A percentile compares a stretch with the other conserved stretches of the same genome.
Evolutionary conservation across 495 filamentous ascomycete genomes (phyloP).

Genomic region (Cairneyella variabilis): DNA sequence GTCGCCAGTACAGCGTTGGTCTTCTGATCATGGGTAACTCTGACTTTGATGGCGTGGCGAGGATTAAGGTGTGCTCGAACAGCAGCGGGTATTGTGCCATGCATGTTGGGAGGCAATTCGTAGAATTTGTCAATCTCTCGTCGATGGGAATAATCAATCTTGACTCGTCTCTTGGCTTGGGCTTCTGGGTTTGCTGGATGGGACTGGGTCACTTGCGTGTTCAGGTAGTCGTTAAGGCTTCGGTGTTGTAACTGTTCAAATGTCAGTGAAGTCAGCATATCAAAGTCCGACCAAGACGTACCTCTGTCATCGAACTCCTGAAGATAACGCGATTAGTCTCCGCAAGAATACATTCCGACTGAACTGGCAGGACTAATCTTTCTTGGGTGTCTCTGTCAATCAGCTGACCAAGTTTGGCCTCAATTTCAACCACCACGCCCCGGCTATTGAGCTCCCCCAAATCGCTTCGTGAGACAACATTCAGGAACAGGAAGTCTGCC

Average conservation of each 20-base stretch:
- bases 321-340: slow-evolving; percentile 53
- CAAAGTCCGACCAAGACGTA: slow-evolving; percentile 42
- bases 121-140: slow-evolving; percentile 78
- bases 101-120: slow-evolving; percentile 50
- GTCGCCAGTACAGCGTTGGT: slow-evolving; percentile 69
- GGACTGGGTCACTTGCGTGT: slow-evolving; percentile 56
- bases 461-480: slow-evolving; percentile 58
- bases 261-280: slow-evolving; percentile 1
- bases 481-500: slow-evolving; percentile 68
- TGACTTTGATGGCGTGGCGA: slow-evolving; percentile 62
- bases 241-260: slow-evolving; percentile 65
- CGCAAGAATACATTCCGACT: slow-evolving; percentile 62
- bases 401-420: slow-evolving; percentile 83
- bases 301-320: slow-evolving; percentile 80
- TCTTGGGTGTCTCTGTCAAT: slow-evolving; percentile 65
- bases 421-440: slow-evolving; percentile 81
- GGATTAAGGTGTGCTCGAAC: slow-evolving; percentile 49
- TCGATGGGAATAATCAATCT: slow-evolving; percentile 75
- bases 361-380: slow-evolving; percentile 60
- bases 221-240: slow-evolving; percentile 74
- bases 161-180: slow-evolving; percentile 45
- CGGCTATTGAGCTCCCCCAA: slow-evolving; percentile 47
- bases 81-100: slow-evolving; percentile 18
- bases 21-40: slow-evolving; percentile 73
- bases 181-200: slow-evolving; percentile 40